Conservation (phyloP, 1,284 basidiomycete species). For the Trametes versicolor region DNA sequence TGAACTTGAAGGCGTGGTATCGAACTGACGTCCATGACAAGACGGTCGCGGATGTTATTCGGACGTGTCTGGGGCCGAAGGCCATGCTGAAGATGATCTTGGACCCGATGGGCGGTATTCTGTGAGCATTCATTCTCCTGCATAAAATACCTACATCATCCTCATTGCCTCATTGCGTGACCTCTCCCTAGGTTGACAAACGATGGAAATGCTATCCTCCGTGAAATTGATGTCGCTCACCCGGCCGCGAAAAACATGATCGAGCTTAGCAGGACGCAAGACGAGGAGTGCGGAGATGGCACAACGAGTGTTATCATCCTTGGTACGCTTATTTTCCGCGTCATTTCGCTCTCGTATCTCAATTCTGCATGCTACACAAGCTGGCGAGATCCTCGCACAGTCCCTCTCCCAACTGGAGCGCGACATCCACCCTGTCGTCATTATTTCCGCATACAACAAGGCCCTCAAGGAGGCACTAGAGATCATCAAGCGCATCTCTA, state of each 20-base stretch:
- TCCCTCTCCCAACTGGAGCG: conserved; percentile 93
- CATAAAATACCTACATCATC: conserved; percentile 12
- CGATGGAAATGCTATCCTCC: conserved; percentile 96
- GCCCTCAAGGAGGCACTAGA: conserved; percentile 92
- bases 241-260: conserved; percentile 99
- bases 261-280: conserved; percentile 96
- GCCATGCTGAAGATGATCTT: conserved; percentile 99
- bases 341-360: neutral
- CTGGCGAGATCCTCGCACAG: conserved; percentile 98
- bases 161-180: neutral
- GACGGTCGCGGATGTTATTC: conserved; percentile 99
- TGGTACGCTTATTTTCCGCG: conserved; percentile 59
- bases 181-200: conserved; percentile 81
- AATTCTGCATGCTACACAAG: conserved; percentile 51
- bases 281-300: conserved; percentile 98
- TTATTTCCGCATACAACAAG: conserved; percentile 98
- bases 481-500: conserved; percentile 88
- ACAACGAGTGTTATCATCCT: conserved; percentile 98
- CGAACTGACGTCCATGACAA: conserved; percentile 44
- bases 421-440: conserved; percentile 98
- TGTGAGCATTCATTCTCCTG: conserved; percentile 62
- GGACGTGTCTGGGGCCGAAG: conserved; percentile 97
- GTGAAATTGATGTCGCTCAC: conserved; percentile 98
- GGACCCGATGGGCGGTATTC: conserved; percentile 96
- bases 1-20: conserved; percentile 3